Base-by-base conservation (phyloP, 805 yeast genomes). In the Pichia heedii region DNA sequence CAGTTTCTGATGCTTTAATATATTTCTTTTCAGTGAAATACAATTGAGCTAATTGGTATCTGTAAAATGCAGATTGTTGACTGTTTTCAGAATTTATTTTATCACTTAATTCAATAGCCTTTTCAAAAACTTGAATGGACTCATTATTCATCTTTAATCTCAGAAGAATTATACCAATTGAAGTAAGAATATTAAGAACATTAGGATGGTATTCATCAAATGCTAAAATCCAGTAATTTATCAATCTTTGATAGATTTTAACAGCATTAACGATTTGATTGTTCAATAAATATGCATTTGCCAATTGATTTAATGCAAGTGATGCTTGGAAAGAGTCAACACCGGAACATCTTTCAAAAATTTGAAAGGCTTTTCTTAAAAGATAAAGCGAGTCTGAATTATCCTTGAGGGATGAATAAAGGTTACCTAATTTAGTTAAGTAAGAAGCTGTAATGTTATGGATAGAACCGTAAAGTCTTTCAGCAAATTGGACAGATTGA, bases 311-410 rank as follows among this genome's bases (percentile, higher is more conserved):
- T 58, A 82, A 76, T 34, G 85, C 69, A 51, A 86, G 73, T 33
- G 86, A 62, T 22, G 89, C 74, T 50, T 87, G 90, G 54, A 74
- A 76, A 13, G 93, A 76, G 57, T 90, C 97, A 49, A 79, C 62
- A 48, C 98, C 98, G 41, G 69, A 62, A 12, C 79, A 71, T 65
- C 97, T 79, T 69, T 90, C 97, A 47, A 80, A 71, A 48, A 88
- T 76, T 33, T 77, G 67, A 48, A 79, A 73, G 2, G 96, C 77
- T 58, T 81, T 53, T 93, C 77, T 16, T 81, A 75, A 50, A 76
- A 67, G 12, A 70, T 73, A 3, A n/a, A 37, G 26, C 13, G 47
- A 29, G 27, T 42, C 37, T 21, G 26, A 37, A 27, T 39, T 35
- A 16, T 42, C 46, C 24, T 42, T 42, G 4, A 43, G 33, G 4